phyloP scores from a whole-genome alignment of 225 moss, liverwort and hornwort genomes.

The Rhytidiadelphus loreus region DNA sequence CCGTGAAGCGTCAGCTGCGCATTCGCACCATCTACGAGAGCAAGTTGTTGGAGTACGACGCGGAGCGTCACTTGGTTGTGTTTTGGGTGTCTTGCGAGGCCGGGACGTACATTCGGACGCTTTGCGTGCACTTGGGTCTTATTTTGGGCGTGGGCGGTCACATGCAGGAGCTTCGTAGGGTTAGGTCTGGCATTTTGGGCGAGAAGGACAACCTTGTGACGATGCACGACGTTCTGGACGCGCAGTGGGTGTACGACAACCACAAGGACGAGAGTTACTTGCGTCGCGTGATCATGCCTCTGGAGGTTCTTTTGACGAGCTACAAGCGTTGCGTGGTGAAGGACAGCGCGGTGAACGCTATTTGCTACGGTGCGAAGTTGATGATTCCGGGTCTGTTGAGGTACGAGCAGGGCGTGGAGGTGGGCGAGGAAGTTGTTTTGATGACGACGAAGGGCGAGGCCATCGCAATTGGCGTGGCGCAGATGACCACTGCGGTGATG shows the following conservation, averaged over 20 bases:
- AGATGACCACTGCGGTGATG: constrained; percentile 96
- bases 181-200: constrained; percentile 84
- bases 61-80: constrained; percentile 85
- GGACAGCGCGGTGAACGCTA: constrained; percentile 90
- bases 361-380: constrained; percentile 93
- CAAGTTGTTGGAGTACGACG: constrained; percentile 89
- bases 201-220: constrained; percentile 94
- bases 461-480: constrained; percentile 72
- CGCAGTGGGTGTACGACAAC: constrained; percentile 91
- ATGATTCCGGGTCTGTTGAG: constrained; percentile 88
- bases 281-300: constrained; percentile 81
- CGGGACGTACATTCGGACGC: constrained; percentile 86
- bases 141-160: constrained; percentile 85
- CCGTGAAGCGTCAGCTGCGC: constrained; percentile 89
- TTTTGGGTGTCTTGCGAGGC: constrained; percentile 98
- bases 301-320: constrained; percentile 88
- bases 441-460: constrained; percentile 99
- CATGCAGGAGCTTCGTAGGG: constrained; percentile 95
- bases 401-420: constrained; percentile 79
- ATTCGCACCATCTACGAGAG: constrained; percentile 94
- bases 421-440: constrained; percentile 82
- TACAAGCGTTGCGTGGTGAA: constrained; percentile 92
- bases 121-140: constrained; percentile 87
- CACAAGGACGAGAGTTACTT: constrained; percentile 90
- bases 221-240: constrained; percentile 95